Evolutionary conservation across 805 yeast species (phyloP), one percentile per base, ranked within the genome.

Genomic region (Lipomyces spencermartinsiae): DNA sequence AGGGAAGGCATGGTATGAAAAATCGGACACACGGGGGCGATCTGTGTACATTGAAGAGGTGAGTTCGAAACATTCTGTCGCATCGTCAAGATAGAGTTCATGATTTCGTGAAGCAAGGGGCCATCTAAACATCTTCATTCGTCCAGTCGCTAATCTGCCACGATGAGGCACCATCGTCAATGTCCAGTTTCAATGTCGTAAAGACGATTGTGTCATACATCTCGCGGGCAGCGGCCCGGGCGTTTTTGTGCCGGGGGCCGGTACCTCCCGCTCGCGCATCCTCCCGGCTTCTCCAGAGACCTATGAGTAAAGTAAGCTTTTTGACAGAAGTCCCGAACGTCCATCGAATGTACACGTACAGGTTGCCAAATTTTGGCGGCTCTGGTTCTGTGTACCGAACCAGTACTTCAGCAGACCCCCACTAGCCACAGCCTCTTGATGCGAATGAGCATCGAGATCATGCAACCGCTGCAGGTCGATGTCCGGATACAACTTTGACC

Each of bases 401-500:
- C 49, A 43, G 25, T 43, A 43, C 49, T 43, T 43, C 10, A 43
- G 49, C 49, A 43, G 49, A 43, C 49, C 49, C 2, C 49, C 49
- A n/a, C 49, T 43, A 43, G 49, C 49, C 49, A 43, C 10, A 43
- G 49, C 49, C 49, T 43, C 49, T n/a, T 43, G 49, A 43, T 43
- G 49, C 49, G 49, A 16, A 43, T n/a, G 49, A 43, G 10, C 49
- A n/a, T 43, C 49, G 49, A 43, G 49, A n/a, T 43, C 49, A 22
- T 43, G 49, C 49, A 43, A 43, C 49, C 22, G 49, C 49, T 43
- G 49, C 49, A 43, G 49, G 49, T 43, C 49, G 49, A 43, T 43
- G 49, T 43, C 49, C 49, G 49, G 49, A 16, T 16, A n/a, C 49
- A 43, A 43, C 49, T 43, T 43, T 43, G 49, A 43, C 22, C 49